Base-by-base conservation (phyloP, 495 filamentous ascomycete genomes). In the Pyronema domesticum region DNA sequence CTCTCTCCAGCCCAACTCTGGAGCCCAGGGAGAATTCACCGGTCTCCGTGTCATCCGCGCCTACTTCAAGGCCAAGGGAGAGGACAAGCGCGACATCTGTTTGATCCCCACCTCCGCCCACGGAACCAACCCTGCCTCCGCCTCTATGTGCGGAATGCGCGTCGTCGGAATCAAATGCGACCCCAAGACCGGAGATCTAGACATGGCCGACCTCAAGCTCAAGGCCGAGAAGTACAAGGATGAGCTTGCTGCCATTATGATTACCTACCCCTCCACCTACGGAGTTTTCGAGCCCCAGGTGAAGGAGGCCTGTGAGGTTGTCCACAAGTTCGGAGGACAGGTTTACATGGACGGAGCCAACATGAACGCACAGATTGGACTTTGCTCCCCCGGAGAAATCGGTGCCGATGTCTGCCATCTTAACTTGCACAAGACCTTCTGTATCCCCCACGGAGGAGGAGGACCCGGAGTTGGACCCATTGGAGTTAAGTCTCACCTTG, bases 301-400 rank as follows among this genome's bases (percentile, higher is more conserved):
- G 67, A 94, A 87, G 73, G 76, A 83, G 62, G 91, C 80, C 11
- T 94, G 87, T 66, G 72, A 84, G 39, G 72, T 93, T 37, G 86
- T 98, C 6, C 93, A 98, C 69, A 63, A 80, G 57, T 73, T 91
- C 63, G 93, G 93, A 46, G 91, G 91, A 14, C 86, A 94, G 65
- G 91, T 98, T 23, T 98, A 95, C 72, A 95, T 98, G 91, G 91
- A 98, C 69, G 91, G 91, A 53, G 91, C 91, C 51, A 98, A 98
- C 70, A 89, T 98, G 87, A 98, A 96, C 64, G 91, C 91, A 18
- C 91, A 98, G 68, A 95, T 98, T 57, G 91, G 91, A 1, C 79
- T 98, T 8, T 96, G 91, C 74, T 94, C 88, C 0, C 91, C 91
- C 4, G 91, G 91, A 13, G 88, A 95, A 65, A 95, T 98, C 61